These are phyloP conservation scores for Grifola frondosa DNA, from an alignment of 1,284 basidiomycete species.

Conservation along the genomic window DNA sequence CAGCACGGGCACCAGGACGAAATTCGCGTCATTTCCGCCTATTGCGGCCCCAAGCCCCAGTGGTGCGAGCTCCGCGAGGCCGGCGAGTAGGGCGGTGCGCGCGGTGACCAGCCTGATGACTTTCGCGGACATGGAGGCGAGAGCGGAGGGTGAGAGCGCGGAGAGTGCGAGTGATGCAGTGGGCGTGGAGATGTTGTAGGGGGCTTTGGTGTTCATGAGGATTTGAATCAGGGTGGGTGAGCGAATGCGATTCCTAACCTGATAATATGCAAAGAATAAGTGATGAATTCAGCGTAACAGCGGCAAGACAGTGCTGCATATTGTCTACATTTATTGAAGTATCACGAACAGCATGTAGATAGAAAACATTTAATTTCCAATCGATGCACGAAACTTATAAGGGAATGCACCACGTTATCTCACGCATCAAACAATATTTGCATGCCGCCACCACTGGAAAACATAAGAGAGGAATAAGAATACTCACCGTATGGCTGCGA, in stretches of 20 bases:
- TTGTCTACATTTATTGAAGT: too few species aligned
- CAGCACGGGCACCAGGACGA: conserved; percentile 82
- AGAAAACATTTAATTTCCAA: too few species aligned
- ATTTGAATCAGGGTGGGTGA: conserved; percentile 87
- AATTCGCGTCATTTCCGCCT: conserved; percentile 91
- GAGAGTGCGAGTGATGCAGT: conserved; percentile 83
- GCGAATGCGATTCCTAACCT: conserved; percentile 91
- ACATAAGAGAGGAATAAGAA: not conserved
- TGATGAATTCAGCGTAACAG: not conserved
- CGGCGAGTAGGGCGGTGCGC: conserved; percentile 53
- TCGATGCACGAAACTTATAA: too few species aligned
- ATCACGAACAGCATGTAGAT: too few species aligned
- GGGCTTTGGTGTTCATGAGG: conserved; percentile 95
- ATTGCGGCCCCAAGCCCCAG: conserved; percentile 72
- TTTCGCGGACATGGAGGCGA: conserved; percentile 69
- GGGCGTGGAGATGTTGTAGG: conserved; percentile 94
- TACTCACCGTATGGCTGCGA: conserved; percentile 88
- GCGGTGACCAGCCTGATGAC: conserved; percentile 59
- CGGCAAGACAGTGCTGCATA: too few species aligned
- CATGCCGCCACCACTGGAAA: too few species aligned
- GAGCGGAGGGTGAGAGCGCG: conserved; percentile 63
- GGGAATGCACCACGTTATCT: too few species aligned
- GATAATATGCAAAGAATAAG: not conserved
- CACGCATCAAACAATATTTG: too few species aligned
- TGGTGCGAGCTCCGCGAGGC: conserved; percentile 44